A percentile compares a stretch with the other conserved stretches of the same genome.
Conservation (phyloP, 2,329 filamentous ascomycete genomes). For the Dichotomopilus funicola region DNA sequence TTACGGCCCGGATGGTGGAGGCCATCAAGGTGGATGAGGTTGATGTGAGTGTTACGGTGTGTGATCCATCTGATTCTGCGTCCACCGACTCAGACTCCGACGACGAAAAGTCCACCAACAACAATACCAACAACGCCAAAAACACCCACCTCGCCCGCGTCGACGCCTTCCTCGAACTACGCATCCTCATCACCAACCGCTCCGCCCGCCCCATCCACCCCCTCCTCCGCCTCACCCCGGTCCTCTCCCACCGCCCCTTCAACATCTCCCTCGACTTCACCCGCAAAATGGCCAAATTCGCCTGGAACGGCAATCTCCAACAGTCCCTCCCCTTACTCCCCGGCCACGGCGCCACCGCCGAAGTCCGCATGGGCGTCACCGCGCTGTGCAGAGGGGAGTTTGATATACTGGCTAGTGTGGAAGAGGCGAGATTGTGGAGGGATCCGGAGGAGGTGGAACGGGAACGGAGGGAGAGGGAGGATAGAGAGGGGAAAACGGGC, state of each 20-base stretch:
- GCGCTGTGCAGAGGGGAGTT: constrained; percentile 75
- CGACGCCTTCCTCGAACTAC: constrained; percentile 64
- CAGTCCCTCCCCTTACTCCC: constrained; percentile 59
- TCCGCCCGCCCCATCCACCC: constrained; percentile 61
- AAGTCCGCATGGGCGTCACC: constrained; percentile 63
- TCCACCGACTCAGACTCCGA: neutral
- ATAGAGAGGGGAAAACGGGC: constrained; percentile 22
- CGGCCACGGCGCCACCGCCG: constrained; percentile 47
- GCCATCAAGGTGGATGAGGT: constrained; percentile 75
- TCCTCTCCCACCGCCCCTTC: constrained; percentile 64
- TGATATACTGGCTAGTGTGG: constrained; percentile 72
- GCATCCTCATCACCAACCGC: constrained; percentile 68
- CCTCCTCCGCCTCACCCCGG: constrained; percentile 69
- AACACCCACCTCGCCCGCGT: constrained; percentile 30
- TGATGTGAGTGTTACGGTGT: constrained; percentile 56
- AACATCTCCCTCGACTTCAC: constrained; percentile 73
- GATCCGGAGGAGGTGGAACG: constrained; percentile 28
- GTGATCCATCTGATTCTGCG: constrained; percentile 22
- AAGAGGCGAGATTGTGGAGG: constrained; percentile 61
- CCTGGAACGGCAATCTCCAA: constrained; percentile 81
- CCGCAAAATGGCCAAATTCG: constrained; percentile 58
- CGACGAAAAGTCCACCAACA: constrained; percentile 8
- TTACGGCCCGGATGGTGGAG: constrained; percentile 75
- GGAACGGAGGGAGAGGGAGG: constrained; percentile 21
- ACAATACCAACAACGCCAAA: neutral